Evolutionary conservation across 768 basidiomycete genomes (phyloP).

Genomic region (Tulasnella sp.): DNA sequence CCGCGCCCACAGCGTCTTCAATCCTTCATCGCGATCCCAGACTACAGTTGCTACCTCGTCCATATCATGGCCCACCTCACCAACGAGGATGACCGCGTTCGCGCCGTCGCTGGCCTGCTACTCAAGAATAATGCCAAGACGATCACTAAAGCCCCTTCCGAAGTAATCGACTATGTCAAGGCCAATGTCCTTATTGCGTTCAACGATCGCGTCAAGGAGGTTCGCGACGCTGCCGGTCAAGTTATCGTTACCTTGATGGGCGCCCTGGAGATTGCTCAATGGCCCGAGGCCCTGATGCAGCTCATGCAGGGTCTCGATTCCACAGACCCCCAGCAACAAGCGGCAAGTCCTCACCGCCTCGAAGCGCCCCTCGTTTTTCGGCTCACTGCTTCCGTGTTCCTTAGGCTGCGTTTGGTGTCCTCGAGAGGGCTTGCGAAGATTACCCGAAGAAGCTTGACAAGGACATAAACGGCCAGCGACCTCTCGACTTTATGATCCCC

Average conservation of each 20-base stretch:
- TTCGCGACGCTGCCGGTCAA: constrained; percentile 87
- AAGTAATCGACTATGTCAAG: constrained; percentile 64
- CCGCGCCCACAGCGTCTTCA: constrained; percentile 25
- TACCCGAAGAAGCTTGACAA: constrained; percentile 92
- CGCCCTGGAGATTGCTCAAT: constrained; percentile 77
- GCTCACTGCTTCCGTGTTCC: constrained; percentile 13
- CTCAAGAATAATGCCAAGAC: constrained; percentile 90
- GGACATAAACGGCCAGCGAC: constrained; percentile 82
- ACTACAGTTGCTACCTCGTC: constrained; percentile 92
- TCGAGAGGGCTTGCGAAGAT: constrained; percentile 94
- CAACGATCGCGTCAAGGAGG: constrained; percentile 66
- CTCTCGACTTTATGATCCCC: constrained; percentile 92
- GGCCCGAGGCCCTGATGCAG: constrained; percentile 88
- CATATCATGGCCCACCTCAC: constrained; percentile 77
- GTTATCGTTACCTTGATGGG: constrained; percentile 84
- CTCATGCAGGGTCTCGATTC: constrained; percentile 73
- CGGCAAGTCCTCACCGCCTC: constrained; percentile 44
- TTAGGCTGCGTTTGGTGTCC: constrained; percentile 83
- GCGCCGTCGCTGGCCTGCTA: constrained; percentile 90
- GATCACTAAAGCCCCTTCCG: constrained; percentile 52
- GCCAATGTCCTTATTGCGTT: constrained; percentile 68
- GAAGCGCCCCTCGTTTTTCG: not conserved
- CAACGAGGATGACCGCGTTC: constrained; percentile 80
- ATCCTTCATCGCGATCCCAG: constrained; percentile 81
- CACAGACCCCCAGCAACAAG: constrained; percentile 61